A percentile compares a stretch with the other conserved stretches of the same genome.
phyloP scores from a whole-genome alignment of 1,139 yeast genomes.

The Pneumocystis carinii region DNA sequence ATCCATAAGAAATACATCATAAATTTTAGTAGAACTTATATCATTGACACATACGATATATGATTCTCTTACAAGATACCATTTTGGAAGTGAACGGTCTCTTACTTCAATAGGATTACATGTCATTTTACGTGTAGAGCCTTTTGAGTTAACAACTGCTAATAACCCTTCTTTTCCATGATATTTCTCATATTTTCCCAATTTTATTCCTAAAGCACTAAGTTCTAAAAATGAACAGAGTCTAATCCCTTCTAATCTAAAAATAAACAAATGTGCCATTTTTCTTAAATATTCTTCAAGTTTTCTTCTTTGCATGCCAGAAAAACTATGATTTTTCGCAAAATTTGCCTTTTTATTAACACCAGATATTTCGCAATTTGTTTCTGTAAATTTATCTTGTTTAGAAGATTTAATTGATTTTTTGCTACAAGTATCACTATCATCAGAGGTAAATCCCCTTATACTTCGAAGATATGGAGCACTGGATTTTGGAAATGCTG shows the following conservation, averaged over 20 bases:
- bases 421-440: constrained; percentile 4
- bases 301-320: constrained; percentile 17
- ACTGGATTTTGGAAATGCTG: constrained; percentile 21
- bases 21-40: constrained; percentile 69
- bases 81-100: constrained; percentile 74
- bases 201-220: constrained; percentile 70
- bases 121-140: constrained; percentile 46
- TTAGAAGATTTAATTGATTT: constrained; percentile 2
- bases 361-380: constrained; percentile 6
- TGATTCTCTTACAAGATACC: constrained; percentile 78
- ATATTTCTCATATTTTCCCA: constrained; percentile 68
- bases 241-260: constrained; percentile 69
- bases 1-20: constrained; percentile 77
- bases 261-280: constrained; percentile 37
- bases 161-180: constrained; percentile 83
- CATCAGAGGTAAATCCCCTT: constrained; percentile 13
- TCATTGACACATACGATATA: constrained; percentile 77
- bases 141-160: constrained; percentile 66
- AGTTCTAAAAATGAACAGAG: constrained; percentile 76
- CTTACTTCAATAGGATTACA: constrained; percentile 11
- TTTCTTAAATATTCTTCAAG: constrained; percentile 52
- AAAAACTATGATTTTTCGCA: constrained; percentile 8
- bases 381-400: constrained; percentile 8
- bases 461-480: constrained; percentile 17
- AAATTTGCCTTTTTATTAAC: constrained; percentile 7